Evolutionary conservation across 2,329 filamentous ascomycete genomes (phyloP).

Genomic region (Penicillium sp.): DNA sequence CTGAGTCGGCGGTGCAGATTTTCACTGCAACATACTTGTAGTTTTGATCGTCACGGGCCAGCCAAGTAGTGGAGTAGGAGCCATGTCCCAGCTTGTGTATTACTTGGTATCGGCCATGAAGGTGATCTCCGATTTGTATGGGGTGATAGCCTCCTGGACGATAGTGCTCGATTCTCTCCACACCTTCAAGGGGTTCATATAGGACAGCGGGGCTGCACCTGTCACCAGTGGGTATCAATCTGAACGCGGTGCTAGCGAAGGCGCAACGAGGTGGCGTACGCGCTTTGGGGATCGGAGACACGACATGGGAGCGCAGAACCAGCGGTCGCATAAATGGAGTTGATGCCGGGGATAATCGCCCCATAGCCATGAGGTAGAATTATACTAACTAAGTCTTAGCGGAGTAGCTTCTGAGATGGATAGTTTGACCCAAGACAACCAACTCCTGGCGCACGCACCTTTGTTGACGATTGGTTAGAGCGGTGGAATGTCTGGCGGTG

Average conservation of each 20-base stretch:
- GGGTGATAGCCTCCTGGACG: constrained; percentile 23
- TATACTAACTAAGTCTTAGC: no score
- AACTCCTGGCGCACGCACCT: no score
- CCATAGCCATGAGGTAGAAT: no score
- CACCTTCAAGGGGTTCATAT: constrained; percentile 14
- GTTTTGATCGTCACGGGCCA: constrained; percentile 18
- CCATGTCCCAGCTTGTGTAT: constrained; percentile 37
- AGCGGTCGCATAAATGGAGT: no score
- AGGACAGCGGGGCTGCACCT: constrained; percentile 6
- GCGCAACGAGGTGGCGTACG: constrained; percentile 4
- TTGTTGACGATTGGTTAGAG: no score
- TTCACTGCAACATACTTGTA: constrained; percentile 8
- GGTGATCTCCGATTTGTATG: constrained; percentile 22
- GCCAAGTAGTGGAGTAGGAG: constrained; percentile 28
- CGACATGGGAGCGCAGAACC: no score
- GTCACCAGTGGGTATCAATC: constrained; percentile 4
- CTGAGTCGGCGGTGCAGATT: background rate
- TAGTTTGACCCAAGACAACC: no score
- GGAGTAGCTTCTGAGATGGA: no score
- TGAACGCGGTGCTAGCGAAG: constrained; percentile 11
- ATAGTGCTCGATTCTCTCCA: constrained; percentile 20
- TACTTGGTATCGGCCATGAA: constrained; percentile 28
- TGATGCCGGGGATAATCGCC: no score
- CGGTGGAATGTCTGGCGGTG: no score
- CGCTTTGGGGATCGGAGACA: no score